Evolutionary conservation across 345 rosid species (phyloP).

Genomic region (Gossypium stocksii): DNA sequence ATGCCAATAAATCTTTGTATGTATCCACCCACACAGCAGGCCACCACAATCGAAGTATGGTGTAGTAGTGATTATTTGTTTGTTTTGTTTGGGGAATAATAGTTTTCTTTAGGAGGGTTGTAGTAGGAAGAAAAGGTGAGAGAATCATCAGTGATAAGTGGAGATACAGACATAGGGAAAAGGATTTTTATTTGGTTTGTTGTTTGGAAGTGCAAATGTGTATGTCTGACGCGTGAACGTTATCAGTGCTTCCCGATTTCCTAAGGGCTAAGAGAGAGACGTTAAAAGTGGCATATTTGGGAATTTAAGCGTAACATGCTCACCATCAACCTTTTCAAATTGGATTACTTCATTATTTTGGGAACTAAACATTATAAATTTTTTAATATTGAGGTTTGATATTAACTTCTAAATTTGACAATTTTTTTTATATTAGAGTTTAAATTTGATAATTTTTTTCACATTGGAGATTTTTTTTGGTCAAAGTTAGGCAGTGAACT

Average conservation of each 20-base stretch:
- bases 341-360: too few relatives aligned
- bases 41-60: background rate
- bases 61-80: background rate
- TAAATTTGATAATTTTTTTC: too few relatives aligned
- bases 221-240: slow-evolving; percentile 31
- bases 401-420: too few relatives aligned
- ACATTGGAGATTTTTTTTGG: accelerated
- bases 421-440: too few relatives aligned
- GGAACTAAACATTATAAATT: too few relatives aligned
- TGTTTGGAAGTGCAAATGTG: slow-evolving; percentile 17
- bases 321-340: too few relatives aligned
- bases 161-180: background rate
- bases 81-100: background rate
- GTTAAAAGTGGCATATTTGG: background rate
- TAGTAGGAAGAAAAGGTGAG: background rate
- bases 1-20: slow-evolving; percentile 8
- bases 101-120: background rate
- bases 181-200: background rate
- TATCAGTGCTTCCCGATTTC: slow-evolving; percentile 32
- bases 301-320: background rate
- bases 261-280: slow-evolving; percentile 19
- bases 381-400: too few relatives aligned
- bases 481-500: too few relatives aligned
- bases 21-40: background rate
- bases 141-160: background rate